Percentiles rank a stretch among this genome's conserved stretches.
Conservation (phyloP, 2,329 filamentous ascomycete genomes). For the Aaosphaeria pasadenensis region DNA sequence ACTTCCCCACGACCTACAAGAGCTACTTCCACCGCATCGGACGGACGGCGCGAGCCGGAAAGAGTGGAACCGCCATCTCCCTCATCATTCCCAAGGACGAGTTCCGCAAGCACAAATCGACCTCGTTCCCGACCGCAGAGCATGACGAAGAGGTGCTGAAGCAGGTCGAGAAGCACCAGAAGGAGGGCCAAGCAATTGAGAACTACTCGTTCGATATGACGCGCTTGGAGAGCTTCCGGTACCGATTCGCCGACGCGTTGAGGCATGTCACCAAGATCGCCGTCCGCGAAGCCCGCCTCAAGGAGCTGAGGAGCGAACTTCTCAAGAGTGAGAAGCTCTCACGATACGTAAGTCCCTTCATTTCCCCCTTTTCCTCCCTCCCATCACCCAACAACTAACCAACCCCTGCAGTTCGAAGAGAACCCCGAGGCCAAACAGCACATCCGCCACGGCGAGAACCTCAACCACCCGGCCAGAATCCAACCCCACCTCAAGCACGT, state of each 20-base stretch:
- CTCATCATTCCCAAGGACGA: slow-evolving; percentile 82
- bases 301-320: slow-evolving; percentile 84
- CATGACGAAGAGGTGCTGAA: slow-evolving; percentile 81
- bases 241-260: slow-evolving; percentile 82
- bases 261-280: slow-evolving; percentile 86
- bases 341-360: slow-evolving; percentile 40
- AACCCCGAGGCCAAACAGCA: slow-evolving; percentile 87
- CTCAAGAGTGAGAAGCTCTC: slow-evolving; percentile 93
- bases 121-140: slow-evolving; percentile 69
- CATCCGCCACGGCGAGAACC: slow-evolving; percentile 84
- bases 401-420: slow-evolving; percentile 76
- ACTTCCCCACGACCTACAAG: slow-evolving; percentile 81
- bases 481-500: slow-evolving; percentile 92
- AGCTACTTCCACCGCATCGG: slow-evolving; percentile 98
- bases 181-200: slow-evolving; percentile 76
- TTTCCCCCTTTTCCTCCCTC: not conserved
- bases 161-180: slow-evolving; percentile 79
- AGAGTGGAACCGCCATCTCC: slow-evolving; percentile 91
- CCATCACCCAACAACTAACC: not conserved
- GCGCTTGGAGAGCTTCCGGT: slow-evolving; percentile 89
- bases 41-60: slow-evolving; percentile 84
- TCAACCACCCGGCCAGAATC: slow-evolving; percentile 71
- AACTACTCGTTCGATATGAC: slow-evolving; percentile 94
- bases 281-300: slow-evolving; percentile 82
- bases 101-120: slow-evolving; percentile 88